Evolutionary conservation across 2,329 filamentous ascomycete genomes (phyloP).

Genomic region (Gaeumannomyces tritici): DNA sequence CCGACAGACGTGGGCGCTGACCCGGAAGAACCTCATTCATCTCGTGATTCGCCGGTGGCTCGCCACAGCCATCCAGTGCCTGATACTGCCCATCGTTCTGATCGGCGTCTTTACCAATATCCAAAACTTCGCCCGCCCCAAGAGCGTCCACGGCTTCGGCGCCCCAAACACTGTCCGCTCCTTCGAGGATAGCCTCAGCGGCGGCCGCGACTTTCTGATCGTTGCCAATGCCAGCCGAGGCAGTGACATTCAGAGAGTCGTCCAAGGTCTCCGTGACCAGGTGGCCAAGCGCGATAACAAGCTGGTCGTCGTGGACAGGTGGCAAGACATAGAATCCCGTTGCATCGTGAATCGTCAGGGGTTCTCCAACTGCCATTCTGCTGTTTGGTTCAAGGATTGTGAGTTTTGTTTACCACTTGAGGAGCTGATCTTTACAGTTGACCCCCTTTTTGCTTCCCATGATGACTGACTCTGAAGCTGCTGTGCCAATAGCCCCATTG

Average conservation of each 20-base stretch:
- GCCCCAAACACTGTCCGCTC: constrained; percentile 48
- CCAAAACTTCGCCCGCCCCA: constrained; percentile 73
- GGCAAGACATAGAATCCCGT: constrained; percentile 24
- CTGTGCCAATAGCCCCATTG: constrained; percentile 15
- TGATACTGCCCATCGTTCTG: constrained; percentile 49
- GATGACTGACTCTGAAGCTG: background rate
- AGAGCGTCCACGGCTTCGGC: constrained; percentile 66
- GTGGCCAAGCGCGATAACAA: constrained; percentile 45
- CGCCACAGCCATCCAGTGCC: constrained; percentile 44
- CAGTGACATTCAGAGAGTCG: constrained; percentile 64
- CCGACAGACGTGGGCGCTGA: constrained; percentile 51
- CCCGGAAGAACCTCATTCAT: constrained; percentile 52
- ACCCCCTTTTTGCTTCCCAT: background rate
- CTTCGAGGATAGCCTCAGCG: constrained; percentile 54
- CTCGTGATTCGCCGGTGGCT: constrained; percentile 42
- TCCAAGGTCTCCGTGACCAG: constrained; percentile 47
- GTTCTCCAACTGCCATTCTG: constrained; percentile 63
- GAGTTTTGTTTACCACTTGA: background rate
- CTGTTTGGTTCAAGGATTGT: constrained; percentile 53
- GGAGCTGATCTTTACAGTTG: background rate
- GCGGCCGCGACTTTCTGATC: constrained; percentile 64
- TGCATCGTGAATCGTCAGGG: constrained; percentile 54
- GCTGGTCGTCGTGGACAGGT: constrained; percentile 14
- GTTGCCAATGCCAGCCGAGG: constrained; percentile 64
- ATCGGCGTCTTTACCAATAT: constrained; percentile 58